A percentile compares a stretch with the other conserved stretches of the same genome.
These are phyloP conservation scores for Blastomyces percursus DNA, from an alignment of 2,329 filamentous ascomycete genomes.

Conservation along the genomic window DNA sequence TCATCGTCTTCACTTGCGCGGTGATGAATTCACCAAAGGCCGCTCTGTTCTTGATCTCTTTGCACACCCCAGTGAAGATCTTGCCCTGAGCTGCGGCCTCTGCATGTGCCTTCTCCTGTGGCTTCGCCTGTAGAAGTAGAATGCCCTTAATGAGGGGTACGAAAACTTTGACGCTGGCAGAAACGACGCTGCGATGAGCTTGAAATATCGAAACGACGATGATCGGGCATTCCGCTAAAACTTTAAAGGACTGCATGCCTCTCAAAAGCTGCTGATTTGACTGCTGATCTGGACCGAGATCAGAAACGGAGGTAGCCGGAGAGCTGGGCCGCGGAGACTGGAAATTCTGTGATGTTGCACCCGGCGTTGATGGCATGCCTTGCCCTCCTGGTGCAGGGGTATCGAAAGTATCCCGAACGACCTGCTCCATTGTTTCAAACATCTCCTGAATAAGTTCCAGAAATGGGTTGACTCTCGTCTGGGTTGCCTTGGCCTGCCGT, in stretches of 20 bases:
- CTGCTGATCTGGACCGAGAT: conserved; percentile 73
- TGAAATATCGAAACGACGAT: conserved; percentile 98
- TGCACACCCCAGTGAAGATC: conserved; percentile 86
- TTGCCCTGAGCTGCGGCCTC: conserved; percentile 69
- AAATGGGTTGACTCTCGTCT: conserved; percentile 77
- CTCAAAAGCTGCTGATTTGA: conserved; percentile 70
- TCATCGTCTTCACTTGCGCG: conserved; percentile 98
- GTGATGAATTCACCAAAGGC: conserved; percentile 98
- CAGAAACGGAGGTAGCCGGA: conserved; percentile 68
- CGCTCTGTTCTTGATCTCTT: conserved; percentile 81
- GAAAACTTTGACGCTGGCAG: conserved; percentile 78
- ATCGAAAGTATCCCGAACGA: conserved; percentile 92
- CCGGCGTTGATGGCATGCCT: conserved; percentile 43
- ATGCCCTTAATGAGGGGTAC: conserved; percentile 90
- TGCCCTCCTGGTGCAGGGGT: conserved; percentile 48
- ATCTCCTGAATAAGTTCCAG: conserved; percentile 87
- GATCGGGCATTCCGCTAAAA: conserved; percentile 93
- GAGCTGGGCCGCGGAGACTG: conserved; percentile 85
- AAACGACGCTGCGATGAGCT: conserved; percentile 69
- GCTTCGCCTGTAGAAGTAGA: conserved; percentile 75
- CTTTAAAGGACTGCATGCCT: conserved; percentile 98
- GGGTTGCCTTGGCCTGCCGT: conserved; percentile 74
- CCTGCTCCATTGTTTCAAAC: conserved; percentile 87
- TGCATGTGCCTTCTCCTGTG: conserved; percentile 81
- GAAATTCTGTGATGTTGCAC: conserved; percentile 51